Conservation (phyloP, 2,329 filamentous ascomycete genomes). For the Immersiporthe knoxdaviesiana region DNA sequence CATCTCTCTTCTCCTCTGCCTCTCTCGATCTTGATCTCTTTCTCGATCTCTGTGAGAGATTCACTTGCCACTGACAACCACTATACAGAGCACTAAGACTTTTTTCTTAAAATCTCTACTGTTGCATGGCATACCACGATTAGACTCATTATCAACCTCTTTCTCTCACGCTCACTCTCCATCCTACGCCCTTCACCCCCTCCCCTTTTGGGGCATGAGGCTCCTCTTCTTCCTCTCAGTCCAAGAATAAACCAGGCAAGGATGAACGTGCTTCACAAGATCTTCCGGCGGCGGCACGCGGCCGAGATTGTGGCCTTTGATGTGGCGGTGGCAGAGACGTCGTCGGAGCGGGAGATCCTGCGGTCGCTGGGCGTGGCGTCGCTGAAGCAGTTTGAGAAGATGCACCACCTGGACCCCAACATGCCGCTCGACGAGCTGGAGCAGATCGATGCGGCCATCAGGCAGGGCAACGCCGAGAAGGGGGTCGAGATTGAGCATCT, state of each 20-base stretch:
- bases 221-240: background rate
- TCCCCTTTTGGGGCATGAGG: slow-evolving; percentile 7
- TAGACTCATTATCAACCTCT: background rate
- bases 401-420: slow-evolving; percentile 68
- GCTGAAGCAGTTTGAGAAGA: slow-evolving; percentile 60
- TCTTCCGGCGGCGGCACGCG: slow-evolving; percentile 26
- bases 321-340: slow-evolving; percentile 27
- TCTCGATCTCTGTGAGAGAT: background rate
- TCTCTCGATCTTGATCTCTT: background rate
- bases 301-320: slow-evolving; percentile 30
- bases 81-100: background rate
- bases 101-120: too few species aligned
- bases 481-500: slow-evolving; percentile 61
- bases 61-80: background rate
- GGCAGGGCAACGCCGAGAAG: slow-evolving; percentile 58
- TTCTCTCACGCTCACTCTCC: background rate
- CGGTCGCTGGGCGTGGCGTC: slow-evolving; percentile 35
- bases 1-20: background rate
- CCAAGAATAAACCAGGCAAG: background rate
- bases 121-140: background rate
- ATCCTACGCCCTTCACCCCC: background rate
- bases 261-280: slow-evolving; percentile 21
- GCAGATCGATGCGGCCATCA: slow-evolving; percentile 61
- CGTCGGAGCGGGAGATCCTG: slow-evolving; percentile 30
- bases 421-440: slow-evolving; percentile 64